Evolutionary conservation across 2,329 filamentous ascomycete species (phyloP).

Genomic region (Botrytis byssoidea): DNA sequence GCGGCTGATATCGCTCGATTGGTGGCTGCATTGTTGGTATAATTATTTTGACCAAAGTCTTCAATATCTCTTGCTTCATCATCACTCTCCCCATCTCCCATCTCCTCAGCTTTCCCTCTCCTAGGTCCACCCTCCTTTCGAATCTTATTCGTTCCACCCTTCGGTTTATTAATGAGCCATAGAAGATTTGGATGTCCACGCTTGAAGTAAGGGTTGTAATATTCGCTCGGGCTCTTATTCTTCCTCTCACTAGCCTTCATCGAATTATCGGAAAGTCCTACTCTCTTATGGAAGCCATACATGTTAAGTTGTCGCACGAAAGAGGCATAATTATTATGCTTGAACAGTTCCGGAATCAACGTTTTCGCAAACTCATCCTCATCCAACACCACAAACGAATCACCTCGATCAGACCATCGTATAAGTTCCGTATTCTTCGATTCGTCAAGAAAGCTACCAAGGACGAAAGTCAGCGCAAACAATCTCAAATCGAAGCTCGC

Average conservation of each 20-base stretch:
- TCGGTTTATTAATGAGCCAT: constrained; percentile 96
- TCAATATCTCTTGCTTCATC: constrained; percentile 54
- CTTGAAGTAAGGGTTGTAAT: constrained; percentile 94
- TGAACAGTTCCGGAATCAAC: constrained; percentile 72
- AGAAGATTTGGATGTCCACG: constrained; percentile 87
- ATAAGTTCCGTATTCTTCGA: constrained; percentile 92
- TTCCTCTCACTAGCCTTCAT: constrained; percentile 97
- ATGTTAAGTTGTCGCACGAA: constrained; percentile 71
- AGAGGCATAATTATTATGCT: constrained; percentile 76
- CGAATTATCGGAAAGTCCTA: constrained; percentile 91
- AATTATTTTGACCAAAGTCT: constrained; percentile 35
- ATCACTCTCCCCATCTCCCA: constrained; percentile 69
- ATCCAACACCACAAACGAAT: constrained; percentile 94
- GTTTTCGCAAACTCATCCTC: constrained; percentile 84
- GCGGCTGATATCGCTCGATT: constrained; percentile 39
- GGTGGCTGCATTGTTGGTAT: constrained; percentile 46
- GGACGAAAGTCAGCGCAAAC: constrained; percentile 31
- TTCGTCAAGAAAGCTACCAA: constrained; percentile 81
- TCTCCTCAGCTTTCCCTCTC: constrained; percentile 58
- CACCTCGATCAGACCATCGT: constrained; percentile 93
- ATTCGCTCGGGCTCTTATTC: constrained; percentile 97
- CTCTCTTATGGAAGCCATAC: constrained; percentile 67
- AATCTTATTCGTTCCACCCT: constrained; percentile 60
- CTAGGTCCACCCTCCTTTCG: constrained; percentile 49
- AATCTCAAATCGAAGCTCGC: constrained; percentile 22